phyloP scores from a whole-genome alignment of 345 rosid species.

The Linum trigynum region DNA sequence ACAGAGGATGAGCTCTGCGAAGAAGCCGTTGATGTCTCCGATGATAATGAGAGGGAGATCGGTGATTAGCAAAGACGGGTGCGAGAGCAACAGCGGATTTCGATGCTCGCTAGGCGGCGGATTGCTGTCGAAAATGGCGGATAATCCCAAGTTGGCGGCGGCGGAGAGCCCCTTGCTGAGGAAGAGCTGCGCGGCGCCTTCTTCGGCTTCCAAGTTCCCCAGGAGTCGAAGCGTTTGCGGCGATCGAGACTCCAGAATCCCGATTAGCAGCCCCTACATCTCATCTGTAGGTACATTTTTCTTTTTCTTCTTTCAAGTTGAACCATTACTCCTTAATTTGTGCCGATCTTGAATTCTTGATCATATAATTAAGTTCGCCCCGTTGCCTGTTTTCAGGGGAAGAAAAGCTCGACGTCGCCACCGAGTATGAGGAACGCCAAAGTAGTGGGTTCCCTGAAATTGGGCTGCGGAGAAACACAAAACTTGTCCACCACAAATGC shows the following conservation, averaged over 20 bases:
- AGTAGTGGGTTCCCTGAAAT: conserved; percentile 24
- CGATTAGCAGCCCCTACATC: conserved; percentile 47
- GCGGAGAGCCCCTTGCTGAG: conserved; percentile 50
- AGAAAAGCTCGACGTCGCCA: conserved; percentile 48
- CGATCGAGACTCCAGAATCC: conserved; percentile 46
- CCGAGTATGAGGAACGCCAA: conserved; percentile 31
- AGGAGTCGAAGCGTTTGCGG: conserved; percentile 66
- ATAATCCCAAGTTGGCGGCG: conserved; percentile 24
- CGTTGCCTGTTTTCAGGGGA: conserved; percentile 27
- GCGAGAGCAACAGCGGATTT: conserved; percentile 20
- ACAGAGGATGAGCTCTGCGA: conserved; percentile 24
- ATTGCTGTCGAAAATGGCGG: conserved; percentile 47
- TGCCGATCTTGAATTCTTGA: background rate
- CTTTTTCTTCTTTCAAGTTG: conserved; percentile 9
- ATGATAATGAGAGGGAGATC: conserved; percentile 36
- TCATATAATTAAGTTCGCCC: background rate
- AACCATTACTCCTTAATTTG: background rate
- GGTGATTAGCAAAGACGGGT: conserved; percentile 25
- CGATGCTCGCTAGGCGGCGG: conserved; percentile 80
- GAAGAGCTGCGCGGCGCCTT: conserved; percentile 62
- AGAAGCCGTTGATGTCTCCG: conserved; percentile 41
- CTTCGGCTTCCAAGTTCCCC: conserved; percentile 45
- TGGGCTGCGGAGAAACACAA: conserved; percentile 23
- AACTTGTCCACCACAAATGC: conserved; percentile 14
- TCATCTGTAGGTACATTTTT: conserved; percentile 85